Evolutionary conservation across 2,329 filamentous ascomycete species (phyloP), one percentile per base, ranked within the genome.

Genomic region (Teratosphaeria gauchensis): DNA sequence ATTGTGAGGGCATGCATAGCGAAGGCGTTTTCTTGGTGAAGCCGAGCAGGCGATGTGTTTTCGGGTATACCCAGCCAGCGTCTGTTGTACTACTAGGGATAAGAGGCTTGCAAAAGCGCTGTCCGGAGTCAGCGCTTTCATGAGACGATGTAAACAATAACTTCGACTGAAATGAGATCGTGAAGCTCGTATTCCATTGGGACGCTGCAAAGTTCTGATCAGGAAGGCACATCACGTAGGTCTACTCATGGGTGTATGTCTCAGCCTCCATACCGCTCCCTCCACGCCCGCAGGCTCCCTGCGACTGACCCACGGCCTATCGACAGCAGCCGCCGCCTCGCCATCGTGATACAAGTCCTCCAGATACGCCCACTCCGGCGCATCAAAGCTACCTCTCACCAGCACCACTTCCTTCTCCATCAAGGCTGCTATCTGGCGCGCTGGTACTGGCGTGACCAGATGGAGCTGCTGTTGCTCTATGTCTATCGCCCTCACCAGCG

Each of bases 401-500:
- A 90, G 76, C 2, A 89, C 80, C 16, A 89, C 74, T 16, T 78
- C 56, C 42, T 59, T 57, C 9, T 62, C 16, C 42, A 51, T 51
- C 28, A 69, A 56, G 2, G 28, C 51, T 3, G 60, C 63, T 16
- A 70, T 64, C 11, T 69, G 61, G 5, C 35, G 69, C 31, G 71
- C 66, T 5, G 70, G 63, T 1, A 85, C 75, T 0, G 88, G 87
- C 0, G 86, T 87, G 1, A 91, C 68, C 1, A 92, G 66, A 59
- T 90, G 85, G 3, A 92, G 72, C 5, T 77, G 69, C 3, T 78
- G 75, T 0, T 73, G 77, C 24, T 72, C 68, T 0, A 74, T 67
- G 66, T 92, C 86, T 59, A 92, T 83, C 4, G 84, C 87, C 1
- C 87, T 82, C n/a, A 94, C 72, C 8, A 92, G 76, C 0, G 82